A percentile compares a stretch with the other conserved stretches of the same genome.
phyloP scores from a whole-genome alignment of 148 eudicot species.

The Vaccinium macrocarpon region DNA sequence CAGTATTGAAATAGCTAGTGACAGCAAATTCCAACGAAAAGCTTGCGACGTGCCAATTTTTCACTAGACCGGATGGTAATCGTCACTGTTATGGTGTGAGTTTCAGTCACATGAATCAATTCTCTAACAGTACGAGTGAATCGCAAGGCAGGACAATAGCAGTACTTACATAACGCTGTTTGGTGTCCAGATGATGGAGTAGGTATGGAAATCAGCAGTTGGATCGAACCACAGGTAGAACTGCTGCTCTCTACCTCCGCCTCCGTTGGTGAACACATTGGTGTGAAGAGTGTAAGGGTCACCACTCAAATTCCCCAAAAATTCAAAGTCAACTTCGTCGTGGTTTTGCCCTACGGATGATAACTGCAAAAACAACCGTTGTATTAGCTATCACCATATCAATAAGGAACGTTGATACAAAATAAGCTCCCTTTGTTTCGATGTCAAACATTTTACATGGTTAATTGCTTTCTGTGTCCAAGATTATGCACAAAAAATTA shows the following conservation, averaged over 20 bases:
- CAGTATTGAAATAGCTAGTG: neutral
- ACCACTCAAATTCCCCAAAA: slow-evolving; percentile 28
- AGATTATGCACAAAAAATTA: neutral
- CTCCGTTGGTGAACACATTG: slow-evolving; percentile 19
- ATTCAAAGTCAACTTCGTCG: slow-evolving; percentile 27
- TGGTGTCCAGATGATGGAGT: slow-evolving; percentile 25
- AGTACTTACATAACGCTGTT: slow-evolving; percentile 21
- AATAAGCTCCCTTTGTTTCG: neutral
- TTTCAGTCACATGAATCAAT: neutral
- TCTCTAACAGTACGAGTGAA: neutral
- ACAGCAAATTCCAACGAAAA: neutral
- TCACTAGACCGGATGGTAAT: neutral
- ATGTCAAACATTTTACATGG: neutral
- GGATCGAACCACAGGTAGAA: slow-evolving; percentile 30
- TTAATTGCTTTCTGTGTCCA: neutral
- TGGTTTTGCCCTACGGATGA: slow-evolving; percentile 11
- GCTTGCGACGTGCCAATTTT: neutral
- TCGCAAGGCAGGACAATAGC: neutral
- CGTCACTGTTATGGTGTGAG: neutral
- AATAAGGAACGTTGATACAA: neutral
- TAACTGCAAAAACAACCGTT: slow-evolving; percentile 6
- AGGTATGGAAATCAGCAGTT: slow-evolving; percentile 29
- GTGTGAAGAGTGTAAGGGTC: slow-evolving; percentile 29
- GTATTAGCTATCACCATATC: neutral
- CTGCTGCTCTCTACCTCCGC: slow-evolving; percentile 28